Evolutionary conservation across 176 grass and related monocot species (phyloP).

Genomic region (Cenchrus fungigraminus): DNA sequence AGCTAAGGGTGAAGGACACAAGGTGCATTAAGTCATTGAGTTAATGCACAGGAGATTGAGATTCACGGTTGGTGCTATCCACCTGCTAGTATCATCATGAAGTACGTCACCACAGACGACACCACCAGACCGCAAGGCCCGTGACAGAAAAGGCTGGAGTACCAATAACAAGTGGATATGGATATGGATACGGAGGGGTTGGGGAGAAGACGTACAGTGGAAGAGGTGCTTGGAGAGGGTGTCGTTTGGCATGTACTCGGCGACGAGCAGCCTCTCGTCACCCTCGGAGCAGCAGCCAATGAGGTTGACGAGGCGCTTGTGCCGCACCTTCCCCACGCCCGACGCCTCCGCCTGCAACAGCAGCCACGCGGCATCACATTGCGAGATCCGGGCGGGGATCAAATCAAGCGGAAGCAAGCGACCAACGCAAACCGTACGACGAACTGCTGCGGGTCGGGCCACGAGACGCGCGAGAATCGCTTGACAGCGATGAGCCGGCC

Average conservation of each 20-base stretch:
- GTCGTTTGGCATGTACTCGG: constrained; percentile 99
- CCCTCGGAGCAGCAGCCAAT: constrained; percentile 98
- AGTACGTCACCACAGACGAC: constrained; percentile 28
- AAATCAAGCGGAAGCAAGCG: neutral
- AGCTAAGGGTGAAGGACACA: constrained; percentile 18
- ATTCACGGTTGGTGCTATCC: constrained; percentile 34
- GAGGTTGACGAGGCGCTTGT: constrained; percentile 93
- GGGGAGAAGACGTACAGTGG: constrained; percentile 69
- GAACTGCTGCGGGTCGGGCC: constrained; percentile 99
- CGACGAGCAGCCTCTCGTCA: constrained; percentile 94
- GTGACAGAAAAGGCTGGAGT: constrained; percentile 5
- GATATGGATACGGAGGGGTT: neutral
- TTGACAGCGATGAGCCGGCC: constrained; percentile 88
- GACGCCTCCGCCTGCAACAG: constrained; percentile 70
- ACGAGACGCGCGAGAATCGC: constrained; percentile 94
- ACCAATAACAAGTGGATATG: neutral
- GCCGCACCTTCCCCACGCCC: constrained; percentile 92
- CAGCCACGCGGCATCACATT: constrained; percentile 19
- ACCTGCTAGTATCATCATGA: constrained; percentile 39
- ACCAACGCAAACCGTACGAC: constrained; percentile 48
- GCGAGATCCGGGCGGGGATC: constrained; percentile 40
- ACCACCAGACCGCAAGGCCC: neutral
- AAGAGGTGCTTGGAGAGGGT: constrained; percentile 99
- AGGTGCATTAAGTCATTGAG: constrained; percentile 41
- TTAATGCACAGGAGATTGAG: constrained; percentile 42